Conservation (phyloP, 1,284 basidiomycete genomes). For the Mycena citricolor region DNA sequence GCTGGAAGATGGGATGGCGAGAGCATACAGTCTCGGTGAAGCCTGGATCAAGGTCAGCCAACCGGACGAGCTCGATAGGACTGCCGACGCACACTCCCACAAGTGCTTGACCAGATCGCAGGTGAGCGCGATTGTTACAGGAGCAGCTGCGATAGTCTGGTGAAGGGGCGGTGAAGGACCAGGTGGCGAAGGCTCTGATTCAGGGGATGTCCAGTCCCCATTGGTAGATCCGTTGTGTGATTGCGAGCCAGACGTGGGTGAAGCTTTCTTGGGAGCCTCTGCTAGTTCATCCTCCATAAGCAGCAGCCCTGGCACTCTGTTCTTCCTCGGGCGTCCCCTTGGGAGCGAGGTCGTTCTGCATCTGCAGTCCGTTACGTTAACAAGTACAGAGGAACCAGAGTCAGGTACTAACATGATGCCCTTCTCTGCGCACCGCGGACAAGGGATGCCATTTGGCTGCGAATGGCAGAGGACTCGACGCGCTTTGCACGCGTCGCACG, state of each 20-base stretch:
- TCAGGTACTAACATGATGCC: constrained; percentile 4
- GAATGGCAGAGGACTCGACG: constrained; percentile 14
- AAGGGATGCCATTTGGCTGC: constrained; percentile 10
- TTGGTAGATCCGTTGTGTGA: too few relatives aligned
- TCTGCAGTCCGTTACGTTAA: constrained; percentile 1
- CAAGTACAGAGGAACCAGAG: too few relatives aligned
- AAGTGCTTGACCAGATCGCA: constrained; percentile 15
- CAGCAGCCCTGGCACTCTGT: not conserved
- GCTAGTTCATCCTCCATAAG: too few relatives aligned
- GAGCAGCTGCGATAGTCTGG: not conserved
- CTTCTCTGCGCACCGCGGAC: constrained; percentile 18
- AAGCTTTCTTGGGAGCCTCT: too few relatives aligned
- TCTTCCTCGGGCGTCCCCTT: constrained; percentile 15
- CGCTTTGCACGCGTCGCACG: constrained; percentile 16
- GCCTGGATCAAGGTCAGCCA: not conserved
- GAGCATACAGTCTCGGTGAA: not conserved
- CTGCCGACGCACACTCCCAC: constrained; percentile 5
- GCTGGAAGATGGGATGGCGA: constrained; percentile 1
- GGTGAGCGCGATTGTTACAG: constrained; percentile 1
- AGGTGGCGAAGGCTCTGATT: not conserved
- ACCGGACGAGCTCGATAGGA: not conserved
- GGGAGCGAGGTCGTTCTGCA: constrained; percentile 15
- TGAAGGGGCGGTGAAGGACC: not conserved
- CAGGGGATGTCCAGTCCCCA: too few relatives aligned
- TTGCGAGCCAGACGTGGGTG: too few relatives aligned